phyloP scores from a whole-genome alignment of 352 stramenopile species.

The Phytophthora cryptogea region DNA sequence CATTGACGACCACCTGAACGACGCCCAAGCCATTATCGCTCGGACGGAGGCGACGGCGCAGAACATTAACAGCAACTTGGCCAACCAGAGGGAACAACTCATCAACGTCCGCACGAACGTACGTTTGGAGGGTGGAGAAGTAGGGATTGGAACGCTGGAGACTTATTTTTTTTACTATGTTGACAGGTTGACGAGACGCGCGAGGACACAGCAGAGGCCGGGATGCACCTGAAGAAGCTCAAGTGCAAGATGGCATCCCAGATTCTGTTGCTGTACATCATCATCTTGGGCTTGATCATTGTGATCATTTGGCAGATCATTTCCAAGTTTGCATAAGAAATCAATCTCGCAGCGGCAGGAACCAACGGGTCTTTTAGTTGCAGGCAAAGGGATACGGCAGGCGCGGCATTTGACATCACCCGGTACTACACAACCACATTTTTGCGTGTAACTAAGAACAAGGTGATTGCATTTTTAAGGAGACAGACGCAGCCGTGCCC shows the following conservation, averaged over 20 bases:
- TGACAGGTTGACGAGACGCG: conserved; percentile 66
- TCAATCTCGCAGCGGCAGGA: not conserved
- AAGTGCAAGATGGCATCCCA: conserved; percentile 82
- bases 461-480: conserved; percentile 34
- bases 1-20: conserved; percentile 69
- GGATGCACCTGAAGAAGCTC: conserved; percentile 72
- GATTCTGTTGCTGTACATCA: conserved; percentile 78
- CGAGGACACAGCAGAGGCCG: conserved; percentile 73
- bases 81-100: conserved; percentile 72
- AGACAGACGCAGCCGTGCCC: not conserved
- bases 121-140: conserved; percentile 19
- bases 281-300: conserved; percentile 73
- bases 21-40: conserved; percentile 72
- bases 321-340: conserved; percentile 57
- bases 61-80: conserved; percentile 75
- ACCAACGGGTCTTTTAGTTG: not conserved
- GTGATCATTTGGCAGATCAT: conserved; percentile 78
- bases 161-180: not conserved
- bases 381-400: not conserved
- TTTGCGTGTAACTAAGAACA: conserved; percentile 47
- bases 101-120: conserved; percentile 80
- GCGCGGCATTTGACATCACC: conserved; percentile 5
- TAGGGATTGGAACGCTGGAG: not conserved
- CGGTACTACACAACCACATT: conserved; percentile 29
- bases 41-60: conserved; percentile 68